Percentiles rank a stretch among this genome's conserved stretches.
phyloP scores from a whole-genome alignment of 805 yeast genomes.

The Geotrichum ghanense region DNA sequence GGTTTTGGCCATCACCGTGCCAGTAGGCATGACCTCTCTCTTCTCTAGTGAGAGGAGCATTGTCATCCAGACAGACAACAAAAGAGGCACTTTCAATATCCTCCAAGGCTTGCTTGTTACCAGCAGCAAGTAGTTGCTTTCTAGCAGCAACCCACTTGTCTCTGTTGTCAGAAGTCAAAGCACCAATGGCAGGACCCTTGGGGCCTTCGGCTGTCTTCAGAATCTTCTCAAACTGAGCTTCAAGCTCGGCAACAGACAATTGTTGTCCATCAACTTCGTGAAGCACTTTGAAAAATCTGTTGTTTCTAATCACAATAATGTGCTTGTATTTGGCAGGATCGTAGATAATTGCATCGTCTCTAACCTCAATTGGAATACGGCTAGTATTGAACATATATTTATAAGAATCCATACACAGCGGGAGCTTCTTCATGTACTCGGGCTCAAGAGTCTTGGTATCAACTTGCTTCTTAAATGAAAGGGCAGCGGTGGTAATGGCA shows the following conservation, averaged over 20 bases:
- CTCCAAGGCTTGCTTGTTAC: conserved; percentile 51
- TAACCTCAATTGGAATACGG: conserved; percentile 46
- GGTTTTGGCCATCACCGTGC: conserved; percentile 92
- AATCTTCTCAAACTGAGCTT: conserved; percentile 47
- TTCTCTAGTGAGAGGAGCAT: conserved; percentile 59
- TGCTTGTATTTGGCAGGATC: conserved; percentile 43
- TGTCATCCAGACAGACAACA: conserved; percentile 68
- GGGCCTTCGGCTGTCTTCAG: conserved; percentile 32
- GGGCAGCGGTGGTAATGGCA: conserved; percentile 53
- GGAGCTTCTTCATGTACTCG: conserved; percentile 61
- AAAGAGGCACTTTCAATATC: conserved; percentile 70
- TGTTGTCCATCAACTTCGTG: conserved; percentile 27
- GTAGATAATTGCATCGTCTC: conserved; percentile 17
- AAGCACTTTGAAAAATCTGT: conserved; percentile 66
- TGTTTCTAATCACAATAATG: conserved; percentile 61
- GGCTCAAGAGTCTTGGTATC: conserved; percentile 69
- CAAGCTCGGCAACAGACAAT: conserved; percentile 29
- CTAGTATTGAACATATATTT: conserved; percentile 82
- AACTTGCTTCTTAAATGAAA: conserved; percentile 53
- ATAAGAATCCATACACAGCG: conserved; percentile 94
- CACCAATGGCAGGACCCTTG: conserved; percentile 53
- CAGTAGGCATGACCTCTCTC: conserved; percentile 78
- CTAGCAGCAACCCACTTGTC: conserved; percentile 66
- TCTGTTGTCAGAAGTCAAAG: conserved; percentile 73
- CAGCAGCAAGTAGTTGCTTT: conserved; percentile 38